Evolutionary conservation across 2,329 filamentous ascomycete species (phyloP).

Genomic region (Trichoderma koningiopsis): DNA sequence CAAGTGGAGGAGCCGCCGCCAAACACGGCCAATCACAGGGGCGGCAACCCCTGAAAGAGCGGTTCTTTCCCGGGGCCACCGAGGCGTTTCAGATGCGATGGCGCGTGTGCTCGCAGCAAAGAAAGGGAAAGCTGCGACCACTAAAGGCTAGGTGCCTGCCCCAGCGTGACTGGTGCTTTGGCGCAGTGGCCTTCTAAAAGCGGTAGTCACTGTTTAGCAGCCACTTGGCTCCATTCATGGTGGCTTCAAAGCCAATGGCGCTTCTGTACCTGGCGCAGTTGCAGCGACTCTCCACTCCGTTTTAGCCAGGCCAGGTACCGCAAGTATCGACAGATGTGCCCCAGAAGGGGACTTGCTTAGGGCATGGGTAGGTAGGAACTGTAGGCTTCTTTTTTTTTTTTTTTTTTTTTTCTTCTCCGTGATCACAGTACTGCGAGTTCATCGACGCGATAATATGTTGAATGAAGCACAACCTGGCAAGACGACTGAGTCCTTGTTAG

Average conservation of each 20-base stretch:
- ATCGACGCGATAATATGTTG: neutral
- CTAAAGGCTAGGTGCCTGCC: neutral
- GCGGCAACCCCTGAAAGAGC: conserved; percentile 24
- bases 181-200: neutral
- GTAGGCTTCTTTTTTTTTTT: neutral
- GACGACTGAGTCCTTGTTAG: neutral
- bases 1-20: neutral
- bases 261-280: conserved; percentile 18
- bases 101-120: conserved; percentile 9
- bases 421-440: neutral
- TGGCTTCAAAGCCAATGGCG: neutral
- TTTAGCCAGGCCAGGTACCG: conserved; percentile 3
- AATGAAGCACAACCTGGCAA: conserved; percentile 1
- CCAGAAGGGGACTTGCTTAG: conserved; percentile 17
- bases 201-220: neutral
- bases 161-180: neutral
- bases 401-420: neutral
- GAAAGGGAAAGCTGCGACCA: neutral
- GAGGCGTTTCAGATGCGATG: conserved; percentile 31
- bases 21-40: conserved; percentile 4
- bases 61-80: conserved; percentile 26
- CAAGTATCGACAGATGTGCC: neutral
- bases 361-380: conserved; percentile 9
- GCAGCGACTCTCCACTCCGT: neutral
- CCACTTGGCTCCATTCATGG: neutral